phyloP scores from a whole-genome alignment of 2,329 filamentous ascomycete species.

The Penicillium olsonii region DNA sequence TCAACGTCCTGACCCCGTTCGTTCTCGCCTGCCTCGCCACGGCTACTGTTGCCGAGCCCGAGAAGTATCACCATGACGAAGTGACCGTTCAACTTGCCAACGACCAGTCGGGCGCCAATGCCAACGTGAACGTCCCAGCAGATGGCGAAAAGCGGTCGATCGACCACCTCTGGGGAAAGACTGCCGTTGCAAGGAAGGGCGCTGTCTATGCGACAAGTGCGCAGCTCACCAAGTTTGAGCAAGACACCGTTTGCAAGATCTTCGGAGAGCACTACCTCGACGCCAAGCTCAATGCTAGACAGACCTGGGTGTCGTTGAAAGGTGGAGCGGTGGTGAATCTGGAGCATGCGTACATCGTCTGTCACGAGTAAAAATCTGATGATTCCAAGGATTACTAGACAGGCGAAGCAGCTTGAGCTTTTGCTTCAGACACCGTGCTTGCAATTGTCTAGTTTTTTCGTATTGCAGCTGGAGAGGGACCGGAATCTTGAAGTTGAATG shows the following conservation, averaged over 20 bases:
- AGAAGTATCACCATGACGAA: background rate
- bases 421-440: background rate
- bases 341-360: background rate
- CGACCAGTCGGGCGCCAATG: constrained; percentile 26
- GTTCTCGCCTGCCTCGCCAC: background rate
- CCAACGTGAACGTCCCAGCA: constrained; percentile 19
- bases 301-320: constrained; percentile 15
- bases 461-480: no score
- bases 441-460: no score
- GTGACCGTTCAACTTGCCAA: constrained; percentile 29
- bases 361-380: background rate
- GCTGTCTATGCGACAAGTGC: constrained; percentile 26
- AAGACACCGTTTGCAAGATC: constrained; percentile 22
- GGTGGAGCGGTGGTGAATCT: background rate
- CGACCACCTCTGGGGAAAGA: constrained; percentile 23
- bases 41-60: background rate
- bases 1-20: background rate
- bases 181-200: constrained; percentile 20
- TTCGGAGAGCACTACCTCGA: constrained; percentile 9
- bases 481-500: no score
- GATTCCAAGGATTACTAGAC: background rate
- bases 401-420: background rate
- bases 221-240: constrained; percentile 23
- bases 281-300: constrained; percentile 12
- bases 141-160: constrained; percentile 23